Evolutionary conservation across 179 eudicot genomes (phyloP), one percentile per base, ranked within the genome.

Genomic region (Heliamphora pulchella): DNA sequence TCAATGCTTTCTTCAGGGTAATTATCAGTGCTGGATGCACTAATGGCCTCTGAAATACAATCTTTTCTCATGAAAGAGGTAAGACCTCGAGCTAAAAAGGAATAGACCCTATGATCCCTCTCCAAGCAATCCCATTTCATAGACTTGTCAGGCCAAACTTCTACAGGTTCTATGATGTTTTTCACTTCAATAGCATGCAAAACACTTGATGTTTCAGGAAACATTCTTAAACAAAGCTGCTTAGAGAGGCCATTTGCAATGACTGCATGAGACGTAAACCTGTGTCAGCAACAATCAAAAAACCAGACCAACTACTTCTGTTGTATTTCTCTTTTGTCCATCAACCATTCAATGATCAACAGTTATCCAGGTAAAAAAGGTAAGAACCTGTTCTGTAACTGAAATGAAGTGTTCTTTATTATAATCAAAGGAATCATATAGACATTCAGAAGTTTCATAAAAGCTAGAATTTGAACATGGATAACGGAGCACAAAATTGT

Each of bases 1-100:
- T 72, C 63, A 70, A 87, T 77, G 67, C 86, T 85, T 83, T 87
- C 93, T 68, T 79, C 81, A 1, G 90, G 89, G 78, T 79, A 82
- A 51, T 84, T 85, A 78, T 89, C 91, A 11, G 91, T 87, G 72
- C 89, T 89, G 10, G 90, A 87, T 64, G 91, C 93, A 78, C 68
- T 39, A 64, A 90, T 69, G 53, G 86, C 84, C 18, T 83, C 81
- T 15, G 53, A 57, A 63, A 89, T 75, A 84, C 89, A 84, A 70
- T 83, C 84, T 76, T 82, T 75, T 58, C 65, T 78, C 13, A 22
- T 41, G 76, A 31, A 72, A 62, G 83, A 63, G 57, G 79, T 67
- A 68, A 87, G 86, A 14, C 85, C 84, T 46, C 51, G 66, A 18
- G 83, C 78, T 76, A 87, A 80, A 55, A 80, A 69, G 6, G 86